These are phyloP conservation scores for Psilocybe subaeruginosa DNA, from an alignment of 768 basidiomycete species.

Conservation along the genomic window DNA sequence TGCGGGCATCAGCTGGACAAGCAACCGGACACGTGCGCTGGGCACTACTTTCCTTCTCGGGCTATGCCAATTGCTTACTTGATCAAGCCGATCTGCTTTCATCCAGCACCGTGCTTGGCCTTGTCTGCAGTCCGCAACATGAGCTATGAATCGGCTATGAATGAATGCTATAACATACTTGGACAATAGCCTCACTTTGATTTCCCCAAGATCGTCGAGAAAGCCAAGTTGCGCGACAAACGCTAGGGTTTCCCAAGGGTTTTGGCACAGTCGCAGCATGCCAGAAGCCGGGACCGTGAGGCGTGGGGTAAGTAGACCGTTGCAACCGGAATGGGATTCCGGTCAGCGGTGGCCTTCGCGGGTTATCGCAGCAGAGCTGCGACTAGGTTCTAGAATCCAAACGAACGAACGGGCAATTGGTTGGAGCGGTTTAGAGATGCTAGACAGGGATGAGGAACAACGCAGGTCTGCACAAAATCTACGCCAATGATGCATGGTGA, in stretches of 20 bases:
- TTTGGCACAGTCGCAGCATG: not conserved
- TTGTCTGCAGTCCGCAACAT: slow-evolving; percentile 4
- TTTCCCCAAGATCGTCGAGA: not conserved
- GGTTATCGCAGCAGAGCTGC: not conserved
- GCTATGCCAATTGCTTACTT: slow-evolving; percentile 6
- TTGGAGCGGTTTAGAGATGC: not conserved
- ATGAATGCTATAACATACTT: not conserved
- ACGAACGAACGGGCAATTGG: not conserved
- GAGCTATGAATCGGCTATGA: not conserved
- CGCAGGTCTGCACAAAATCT: too few relatives aligned
- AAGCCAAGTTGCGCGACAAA: not conserved
- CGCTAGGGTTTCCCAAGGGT: not conserved
- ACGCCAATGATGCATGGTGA: not conserved
- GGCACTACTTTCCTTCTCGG: slow-evolving; percentile 14
- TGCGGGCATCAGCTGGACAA: slow-evolving; percentile 6
- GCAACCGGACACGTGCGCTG: slow-evolving; percentile 22
- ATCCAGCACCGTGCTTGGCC: slow-evolving; percentile 5
- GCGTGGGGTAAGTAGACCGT: not conserved
- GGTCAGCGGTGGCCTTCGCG: not conserved
- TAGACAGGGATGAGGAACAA: not conserved
- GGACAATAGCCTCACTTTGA: not conserved
- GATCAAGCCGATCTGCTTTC: slow-evolving; percentile 27
- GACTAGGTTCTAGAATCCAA: not conserved
- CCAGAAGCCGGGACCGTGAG: not conserved
- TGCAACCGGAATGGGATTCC: not conserved